phyloP scores from a whole-genome alignment of 805 yeast species.

The Kregervanrija fluxuum region DNA sequence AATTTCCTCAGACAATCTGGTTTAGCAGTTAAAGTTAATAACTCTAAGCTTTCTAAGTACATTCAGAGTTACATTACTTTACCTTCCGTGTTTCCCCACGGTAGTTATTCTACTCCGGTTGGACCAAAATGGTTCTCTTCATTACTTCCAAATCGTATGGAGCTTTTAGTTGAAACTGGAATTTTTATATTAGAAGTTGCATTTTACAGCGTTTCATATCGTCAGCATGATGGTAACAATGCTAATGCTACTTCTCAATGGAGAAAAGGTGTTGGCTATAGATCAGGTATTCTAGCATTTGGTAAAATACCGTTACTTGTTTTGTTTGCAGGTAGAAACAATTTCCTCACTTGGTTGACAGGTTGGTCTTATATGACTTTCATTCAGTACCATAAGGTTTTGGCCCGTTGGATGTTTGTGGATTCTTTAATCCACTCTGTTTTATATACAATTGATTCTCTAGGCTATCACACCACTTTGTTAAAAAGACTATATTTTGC shows the following conservation, averaged over 20 bases:
- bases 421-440: conserved; percentile 32
- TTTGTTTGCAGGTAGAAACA: conserved; percentile 40
- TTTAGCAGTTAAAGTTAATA: conserved; percentile 15
- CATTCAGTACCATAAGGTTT: conserved; percentile 57
- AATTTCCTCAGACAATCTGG: conserved; percentile 26
- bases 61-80: conserved; percentile 28
- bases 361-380: conserved; percentile 35
- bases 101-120: conserved; percentile 8
- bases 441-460: conserved; percentile 19
- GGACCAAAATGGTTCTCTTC: conserved; percentile 12
- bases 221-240: conserved; percentile 8
- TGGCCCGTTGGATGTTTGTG: conserved; percentile 41
- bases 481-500: conserved; percentile 8
- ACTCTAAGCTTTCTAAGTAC: conserved; percentile 22
- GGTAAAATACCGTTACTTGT: conserved; percentile 31
- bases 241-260: conserved; percentile 26
- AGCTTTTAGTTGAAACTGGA: conserved; percentile 19
- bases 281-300: conserved; percentile 34
- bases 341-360: conserved; percentile 33
- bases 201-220: conserved; percentile 11
- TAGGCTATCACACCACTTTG: conserved; percentile 3
- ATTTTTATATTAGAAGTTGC: conserved; percentile 17
- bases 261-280: conserved; percentile 19
- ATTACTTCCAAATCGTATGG: conserved; percentile 25
- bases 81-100: conserved; percentile 29